Evolutionary conservation across 139 green algal species (phyloP).

Genomic region (Eudorina sp.): DNA sequence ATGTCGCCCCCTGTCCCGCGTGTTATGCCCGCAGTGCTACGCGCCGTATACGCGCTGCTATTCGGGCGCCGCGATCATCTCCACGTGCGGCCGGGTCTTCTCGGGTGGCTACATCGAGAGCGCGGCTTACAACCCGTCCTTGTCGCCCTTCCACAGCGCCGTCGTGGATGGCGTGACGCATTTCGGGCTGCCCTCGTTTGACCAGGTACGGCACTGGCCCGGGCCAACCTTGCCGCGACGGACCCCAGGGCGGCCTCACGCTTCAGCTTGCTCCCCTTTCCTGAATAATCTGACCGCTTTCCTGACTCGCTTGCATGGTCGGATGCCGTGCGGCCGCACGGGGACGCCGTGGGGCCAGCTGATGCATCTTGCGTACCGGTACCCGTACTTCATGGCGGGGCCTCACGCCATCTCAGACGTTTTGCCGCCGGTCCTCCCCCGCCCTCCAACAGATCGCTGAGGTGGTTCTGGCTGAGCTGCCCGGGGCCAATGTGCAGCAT

Average conservation of each 20-base stretch:
- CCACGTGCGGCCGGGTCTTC: slow-evolving; percentile 64
- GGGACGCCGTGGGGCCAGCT: too few species aligned
- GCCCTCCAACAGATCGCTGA: slow-evolving; percentile 58
- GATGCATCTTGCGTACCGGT: too few species aligned
- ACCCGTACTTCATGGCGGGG: too few species aligned
- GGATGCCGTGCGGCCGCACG: too few species aligned
- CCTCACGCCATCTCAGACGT: too few species aligned
- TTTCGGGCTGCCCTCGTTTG: slow-evolving; percentile 69
- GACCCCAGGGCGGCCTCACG: too few species aligned
- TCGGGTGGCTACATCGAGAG: slow-evolving; percentile 83
- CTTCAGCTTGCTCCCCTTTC: too few species aligned
- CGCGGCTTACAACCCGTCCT: slow-evolving; percentile 90
- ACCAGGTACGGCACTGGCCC: slow-evolving; percentile 42
- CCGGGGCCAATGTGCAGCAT: slow-evolving; percentile 23
- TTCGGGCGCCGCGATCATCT: slow-evolving; percentile 77
- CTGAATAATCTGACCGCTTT: too few species aligned
- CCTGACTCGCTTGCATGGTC: too few species aligned
- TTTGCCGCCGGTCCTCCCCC: neutral
- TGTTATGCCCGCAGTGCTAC: slow-evolving; percentile 67
- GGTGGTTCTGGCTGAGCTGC: slow-evolving; percentile 79
- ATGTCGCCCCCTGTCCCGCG: neutral
- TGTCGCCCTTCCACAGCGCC: slow-evolving; percentile 85
- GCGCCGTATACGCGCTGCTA: slow-evolving; percentile 86
- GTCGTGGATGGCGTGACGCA: slow-evolving; percentile 75
- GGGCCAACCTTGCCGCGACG: too few species aligned